Evolutionary conservation across 306 rosid species (phyloP).

Genomic region (Cucurbita ficifolia): DNA sequence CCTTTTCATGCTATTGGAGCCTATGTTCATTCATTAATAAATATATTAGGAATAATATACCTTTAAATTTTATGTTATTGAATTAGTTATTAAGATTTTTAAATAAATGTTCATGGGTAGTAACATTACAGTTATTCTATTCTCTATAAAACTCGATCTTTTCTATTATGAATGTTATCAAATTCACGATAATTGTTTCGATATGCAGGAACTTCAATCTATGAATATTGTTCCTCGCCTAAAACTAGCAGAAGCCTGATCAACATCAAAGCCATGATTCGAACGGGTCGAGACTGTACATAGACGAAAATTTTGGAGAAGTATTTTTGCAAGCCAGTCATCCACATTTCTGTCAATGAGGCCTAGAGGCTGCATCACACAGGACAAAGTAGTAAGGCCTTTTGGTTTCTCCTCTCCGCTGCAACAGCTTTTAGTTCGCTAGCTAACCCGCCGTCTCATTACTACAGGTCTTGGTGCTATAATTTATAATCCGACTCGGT

Average conservation of each 20-base stretch:
- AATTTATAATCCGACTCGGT: neutral
- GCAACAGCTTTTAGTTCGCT: neutral
- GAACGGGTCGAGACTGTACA: neutral
- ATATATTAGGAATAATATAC: no score
- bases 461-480: neutral
- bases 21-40: no score
- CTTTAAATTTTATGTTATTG: no score
- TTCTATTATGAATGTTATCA: neutral
- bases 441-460: neutral
- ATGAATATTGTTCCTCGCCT: conserved; percentile 85
- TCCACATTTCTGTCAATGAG: no score
- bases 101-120: no score
- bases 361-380: neutral
- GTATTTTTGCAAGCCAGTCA: neutral
- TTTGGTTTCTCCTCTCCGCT: neutral
- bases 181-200: neutral
- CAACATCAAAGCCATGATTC: neutral
- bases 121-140: no score
- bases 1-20: no score
- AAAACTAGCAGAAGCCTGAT: conserved; percentile 46
- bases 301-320: neutral
- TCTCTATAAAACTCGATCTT: neutral
- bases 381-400: neutral
- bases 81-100: no score
- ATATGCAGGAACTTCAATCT: conserved; percentile 77